These are phyloP conservation scores for Sporodiniella umbellata DNA, from an alignment of 371 early-diverging fungal genomes.

Conservation along the genomic window DNA sequence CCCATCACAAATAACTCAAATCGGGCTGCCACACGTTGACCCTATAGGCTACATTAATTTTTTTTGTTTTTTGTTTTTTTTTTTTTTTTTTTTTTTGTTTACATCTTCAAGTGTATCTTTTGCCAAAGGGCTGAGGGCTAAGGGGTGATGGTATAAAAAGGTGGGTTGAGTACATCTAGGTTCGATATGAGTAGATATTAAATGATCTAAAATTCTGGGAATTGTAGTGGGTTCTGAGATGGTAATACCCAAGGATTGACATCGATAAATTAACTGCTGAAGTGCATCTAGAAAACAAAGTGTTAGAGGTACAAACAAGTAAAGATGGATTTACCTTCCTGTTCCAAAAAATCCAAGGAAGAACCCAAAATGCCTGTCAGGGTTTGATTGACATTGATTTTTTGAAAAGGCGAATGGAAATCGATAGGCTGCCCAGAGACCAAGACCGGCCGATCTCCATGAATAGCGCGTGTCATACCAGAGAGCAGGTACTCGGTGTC, in stretches of 20 bases:
- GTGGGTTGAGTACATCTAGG: conserved; percentile 92
- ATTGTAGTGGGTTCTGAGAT: conserved; percentile 72
- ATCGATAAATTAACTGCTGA: conserved; percentile 45
- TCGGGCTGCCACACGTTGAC: conserved; percentile 62
- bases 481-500: conserved; percentile 85
- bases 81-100: neutral
- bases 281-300: conserved; percentile 35
- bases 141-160: conserved; percentile 90
- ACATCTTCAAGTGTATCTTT: conserved; percentile 59
- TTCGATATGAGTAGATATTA: conserved; percentile 91
- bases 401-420: conserved; percentile 76
- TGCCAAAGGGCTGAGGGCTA: conserved; percentile 92
- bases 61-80: neutral
- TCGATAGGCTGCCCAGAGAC: conserved; percentile 60
- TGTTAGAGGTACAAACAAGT: too few relatives aligned
- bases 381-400: conserved; percentile 75
- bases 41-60: conserved; percentile 14
- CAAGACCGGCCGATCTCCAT: conserved; percentile 70
- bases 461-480: conserved; percentile 81
- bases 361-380: conserved; percentile 55
- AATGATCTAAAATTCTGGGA: conserved; percentile 83
- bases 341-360: conserved; percentile 54
- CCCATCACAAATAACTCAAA: conserved; percentile 93
- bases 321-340: conserved; percentile 16
- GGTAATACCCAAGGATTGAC: conserved; percentile 51